phyloP scores from a whole-genome alignment of 177 flowering plant genomes.

The Vitis hybrid region DNA sequence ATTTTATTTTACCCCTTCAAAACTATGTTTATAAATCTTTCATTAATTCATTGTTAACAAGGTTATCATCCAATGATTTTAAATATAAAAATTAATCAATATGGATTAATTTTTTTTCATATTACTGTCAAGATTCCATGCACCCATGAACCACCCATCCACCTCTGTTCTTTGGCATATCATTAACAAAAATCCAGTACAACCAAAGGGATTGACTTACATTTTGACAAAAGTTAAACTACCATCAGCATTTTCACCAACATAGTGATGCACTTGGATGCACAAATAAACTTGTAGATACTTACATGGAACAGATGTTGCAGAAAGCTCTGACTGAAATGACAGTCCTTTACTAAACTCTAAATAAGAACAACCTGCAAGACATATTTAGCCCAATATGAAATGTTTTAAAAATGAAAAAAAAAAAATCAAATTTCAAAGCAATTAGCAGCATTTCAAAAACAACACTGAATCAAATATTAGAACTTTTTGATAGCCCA shows the following conservation, averaged over 20 bases:
- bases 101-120: too few relatives aligned
- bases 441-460: background rate
- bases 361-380: constrained; percentile 61
- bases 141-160: too few relatives aligned
- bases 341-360: constrained; percentile 72
- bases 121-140: too few relatives aligned
- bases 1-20: too few relatives aligned
- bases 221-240: background rate
- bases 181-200: background rate
- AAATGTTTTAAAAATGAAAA: background rate
- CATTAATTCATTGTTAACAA: too few relatives aligned
- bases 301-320: constrained; percentile 66
- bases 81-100: too few relatives aligned
- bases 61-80: too few relatives aligned
- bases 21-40: too few relatives aligned
- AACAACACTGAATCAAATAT: background rate
- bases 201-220: background rate
- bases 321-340: constrained; percentile 63
- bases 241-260: background rate
- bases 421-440: background rate
- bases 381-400: constrained; percentile 8
- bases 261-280: background rate
- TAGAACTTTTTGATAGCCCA: background rate
- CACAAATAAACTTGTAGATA: constrained; percentile 3
- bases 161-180: background rate